Evolutionary conservation across 2,329 filamentous ascomycete species (phyloP), one percentile per base, ranked within the genome.

Genomic region (Cytospora mali): DNA sequence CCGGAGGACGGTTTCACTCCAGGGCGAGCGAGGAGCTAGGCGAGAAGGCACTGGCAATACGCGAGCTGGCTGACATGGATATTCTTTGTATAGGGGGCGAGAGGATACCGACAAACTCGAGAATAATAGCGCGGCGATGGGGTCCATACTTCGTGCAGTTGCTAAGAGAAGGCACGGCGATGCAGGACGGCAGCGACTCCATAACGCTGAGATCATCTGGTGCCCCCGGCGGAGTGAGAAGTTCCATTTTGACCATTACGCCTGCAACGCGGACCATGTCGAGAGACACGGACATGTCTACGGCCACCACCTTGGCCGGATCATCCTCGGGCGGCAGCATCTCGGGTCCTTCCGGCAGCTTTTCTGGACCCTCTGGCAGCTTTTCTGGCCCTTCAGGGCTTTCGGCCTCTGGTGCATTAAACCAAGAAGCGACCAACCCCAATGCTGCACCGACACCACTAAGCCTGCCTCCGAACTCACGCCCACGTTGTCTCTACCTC

Each of bases 1-100:
- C 88, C 6, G 91, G 91, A 25, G 93, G 93, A 4, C 85, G 93
- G 21, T 85, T 84, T 35, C 85, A 96, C 68, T 91, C 89, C 11
- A 82, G 85, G 35, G 90, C 91, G 14, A 93, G 93, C 1, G 89
- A 96, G 69, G 91, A 96, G 66, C 80, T 99, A 16, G 95, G 95
- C 6, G 89, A 91, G 67, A 86, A 92, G 74, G 90, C 92, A 0
- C 79, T 97, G 66, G 83, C 83, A 1, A 80, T 96, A 73, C 86
- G 88, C n/a, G 95, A 98, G 75, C 80, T 99, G 61, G 85, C 92
- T 3, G 95, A 99, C 70, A 99, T 99, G 95, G 95, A 98, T 71
- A 91, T 99, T 63, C 81, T 98, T 29, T 95, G 94, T 58, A 88
- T 97, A 49, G 90, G 91, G 23, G 94, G 94, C 25, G 94, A 97